These are phyloP conservation scores for Pseudophaeomoniella oleicola DNA, from an alignment of 2,329 filamentous ascomycete species.

Conservation along the genomic window DNA sequence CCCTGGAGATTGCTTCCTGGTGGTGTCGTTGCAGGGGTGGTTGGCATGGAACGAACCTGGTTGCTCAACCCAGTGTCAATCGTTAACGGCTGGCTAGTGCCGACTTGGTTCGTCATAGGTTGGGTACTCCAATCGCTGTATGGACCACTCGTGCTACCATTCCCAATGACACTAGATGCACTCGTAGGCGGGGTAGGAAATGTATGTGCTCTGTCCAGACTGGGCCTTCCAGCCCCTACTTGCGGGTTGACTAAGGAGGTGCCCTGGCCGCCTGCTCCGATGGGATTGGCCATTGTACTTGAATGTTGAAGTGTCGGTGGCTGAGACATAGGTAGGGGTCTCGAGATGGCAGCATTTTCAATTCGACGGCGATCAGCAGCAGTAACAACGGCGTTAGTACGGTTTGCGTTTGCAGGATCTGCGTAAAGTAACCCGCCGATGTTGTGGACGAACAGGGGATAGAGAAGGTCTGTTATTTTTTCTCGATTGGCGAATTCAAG, in stretches of 20 bases:
- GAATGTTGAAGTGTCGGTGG: slow-evolving; percentile 47
- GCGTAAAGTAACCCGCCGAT: slow-evolving; percentile 85
- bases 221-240: slow-evolving; percentile 47
- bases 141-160: slow-evolving; percentile 56
- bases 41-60: slow-evolving; percentile 64
- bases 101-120: slow-evolving; percentile 47
- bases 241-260: slow-evolving; percentile 48
- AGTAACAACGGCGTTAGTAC: slow-evolving; percentile 76
- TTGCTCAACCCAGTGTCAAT: slow-evolving; percentile 70
- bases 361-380: slow-evolving; percentile 62
- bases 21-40: slow-evolving; percentile 80
- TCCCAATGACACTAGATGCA: slow-evolving; percentile 70
- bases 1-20: slow-evolving; percentile 62
- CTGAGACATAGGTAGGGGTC: slow-evolving; percentile 47
- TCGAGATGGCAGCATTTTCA: slow-evolving; percentile 35
- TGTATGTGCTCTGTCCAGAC: slow-evolving; percentile 72
- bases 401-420: slow-evolving; percentile 77
- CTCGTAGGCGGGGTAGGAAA: slow-evolving; percentile 91
- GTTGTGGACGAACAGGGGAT: slow-evolving; percentile 94
- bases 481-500: slow-evolving; percentile 98
- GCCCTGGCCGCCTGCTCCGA: slow-evolving; percentile 51
- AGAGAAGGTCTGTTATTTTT: slow-evolving; percentile 91
- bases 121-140: slow-evolving; percentile 66
- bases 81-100: slow-evolving; percentile 52
- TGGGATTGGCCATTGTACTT: slow-evolving; percentile 49